Evolutionary conservation across 345 rosid genomes (phyloP), one percentile per base, ranked within the genome.

Genomic region (Brassica incana): DNA sequence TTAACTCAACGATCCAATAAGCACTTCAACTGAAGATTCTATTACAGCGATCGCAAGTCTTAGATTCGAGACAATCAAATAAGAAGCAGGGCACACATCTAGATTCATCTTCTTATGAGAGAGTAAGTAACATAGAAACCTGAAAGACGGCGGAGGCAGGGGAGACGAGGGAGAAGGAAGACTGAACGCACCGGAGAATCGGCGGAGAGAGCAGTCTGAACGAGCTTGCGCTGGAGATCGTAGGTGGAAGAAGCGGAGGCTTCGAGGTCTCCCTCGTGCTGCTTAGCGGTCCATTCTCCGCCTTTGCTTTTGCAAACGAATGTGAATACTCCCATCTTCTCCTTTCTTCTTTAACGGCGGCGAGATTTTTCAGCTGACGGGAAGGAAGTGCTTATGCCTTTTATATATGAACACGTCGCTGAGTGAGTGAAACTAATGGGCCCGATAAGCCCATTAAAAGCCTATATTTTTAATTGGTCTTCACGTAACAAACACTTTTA

Each of bases 81-180:
- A 16, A 0, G 60, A 6, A 54, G 8, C 23, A 54, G 67, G 56
- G 12, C 62, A 78, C 7, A 1, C 1, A 59, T 27, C 43, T 45
- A 40, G 2, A 36, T 27, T 10, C 7, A 12, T 36, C 10, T 16
- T 56, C 32, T 23, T 2, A 70, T 30, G 10, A 56, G 33, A 27
- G 60, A 52, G 18, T 16, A 64, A 29, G 25, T 2, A 10, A 72
- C 5, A 0, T 36, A 25, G 2, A 5, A 11, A 94, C 98, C 97
- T 90, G 97, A 75, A 76, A 94, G 65, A 94, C 91, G 67, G 85
- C 98, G 50, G 98, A 94, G 35, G 84, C 76, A 27, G 98, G 98
- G 15, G 88, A 73, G 76, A 94, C 40, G 40, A 83, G 80, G 18
- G 97, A 85, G 89, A 94, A 94, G 8, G 98, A 92, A 52, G 93